phyloP scores from a whole-genome alignment of 495 filamentous ascomycete species.

The Aspergillus ellipticus region DNA sequence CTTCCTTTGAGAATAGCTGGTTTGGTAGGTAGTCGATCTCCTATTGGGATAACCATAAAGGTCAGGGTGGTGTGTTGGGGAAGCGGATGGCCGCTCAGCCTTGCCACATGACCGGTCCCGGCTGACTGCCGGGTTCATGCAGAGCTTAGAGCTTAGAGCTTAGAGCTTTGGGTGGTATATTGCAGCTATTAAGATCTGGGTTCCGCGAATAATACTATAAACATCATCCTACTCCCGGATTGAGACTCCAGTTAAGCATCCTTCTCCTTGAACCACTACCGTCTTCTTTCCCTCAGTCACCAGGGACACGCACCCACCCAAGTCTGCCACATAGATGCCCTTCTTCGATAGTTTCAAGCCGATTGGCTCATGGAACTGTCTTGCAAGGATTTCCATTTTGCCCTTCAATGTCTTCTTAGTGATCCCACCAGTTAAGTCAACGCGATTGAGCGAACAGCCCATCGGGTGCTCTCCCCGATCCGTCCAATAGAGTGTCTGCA shows the following conservation, averaged over 20 bases:
- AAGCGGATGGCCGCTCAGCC: no score
- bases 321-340: constrained; percentile 42
- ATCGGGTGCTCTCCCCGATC: constrained; percentile 47
- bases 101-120: no score
- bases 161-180: not conserved
- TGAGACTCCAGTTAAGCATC: constrained; percentile 27
- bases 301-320: constrained; percentile 44
- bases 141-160: no score
- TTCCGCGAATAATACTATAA: not conserved
- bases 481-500: constrained; percentile 49
- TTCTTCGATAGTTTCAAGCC: constrained; percentile 40
- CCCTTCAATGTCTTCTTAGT: not conserved
- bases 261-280: constrained; percentile 25
- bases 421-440: constrained; percentile 18
- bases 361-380: constrained; percentile 46
- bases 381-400: constrained; percentile 31
- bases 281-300: constrained; percentile 42
- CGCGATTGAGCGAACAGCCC: constrained; percentile 27
- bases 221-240: not conserved
- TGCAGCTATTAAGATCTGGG: not conserved
- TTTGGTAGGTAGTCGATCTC: no score
- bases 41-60: no score
- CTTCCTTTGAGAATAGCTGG: no score
- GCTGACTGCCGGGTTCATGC: no score
- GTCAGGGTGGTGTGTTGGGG: no score